Conservation (phyloP, 1,284 basidiomycete genomes). For the Neotropicomus parvogracilis region DNA sequence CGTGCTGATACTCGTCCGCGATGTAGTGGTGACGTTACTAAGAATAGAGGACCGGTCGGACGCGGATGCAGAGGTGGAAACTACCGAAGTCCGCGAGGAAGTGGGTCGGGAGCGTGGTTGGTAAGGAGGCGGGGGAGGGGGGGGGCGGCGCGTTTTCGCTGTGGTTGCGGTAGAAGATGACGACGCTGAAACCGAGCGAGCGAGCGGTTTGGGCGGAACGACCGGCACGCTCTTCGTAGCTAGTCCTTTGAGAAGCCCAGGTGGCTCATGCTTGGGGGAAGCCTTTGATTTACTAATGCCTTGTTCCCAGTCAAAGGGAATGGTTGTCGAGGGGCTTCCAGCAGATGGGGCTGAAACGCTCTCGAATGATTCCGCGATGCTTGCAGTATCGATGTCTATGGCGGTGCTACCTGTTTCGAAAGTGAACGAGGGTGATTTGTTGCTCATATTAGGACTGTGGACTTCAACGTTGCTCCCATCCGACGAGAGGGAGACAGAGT, state of each 20-base stretch:
- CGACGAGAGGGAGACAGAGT: conserved; percentile 75
- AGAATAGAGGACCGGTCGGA: conserved; percentile 65
- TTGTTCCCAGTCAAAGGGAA: conserved; percentile 44
- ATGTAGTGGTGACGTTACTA: conserved; percentile 45
- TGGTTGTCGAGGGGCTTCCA: conserved; percentile 42
- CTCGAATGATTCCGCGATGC: conserved; percentile 69
- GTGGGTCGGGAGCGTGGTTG: conserved; percentile 30
- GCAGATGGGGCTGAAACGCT: conserved; percentile 51
- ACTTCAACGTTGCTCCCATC: conserved; percentile 49
- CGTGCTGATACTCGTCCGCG: conserved; percentile 45
- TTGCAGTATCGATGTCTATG: conserved; percentile 49
- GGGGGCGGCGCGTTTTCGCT: conserved; percentile 33
- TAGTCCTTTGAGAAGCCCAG: conserved; percentile 55
- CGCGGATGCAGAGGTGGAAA: conserved; percentile 38
- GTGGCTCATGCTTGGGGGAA: conserved; percentile 40
- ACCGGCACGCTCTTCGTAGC: conserved; percentile 18
- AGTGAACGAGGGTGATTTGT: conserved; percentile 40
- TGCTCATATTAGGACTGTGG: conserved; percentile 18
- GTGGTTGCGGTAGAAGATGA: conserved; percentile 31
- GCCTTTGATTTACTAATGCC: conserved; percentile 29
- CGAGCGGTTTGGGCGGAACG: conserved; percentile 32
- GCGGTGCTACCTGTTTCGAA: conserved; percentile 39
- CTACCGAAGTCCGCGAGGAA: conserved; percentile 39
- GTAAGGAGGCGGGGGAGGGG: conserved; percentile 35
- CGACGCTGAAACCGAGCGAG: conserved; percentile 31